Evolutionary conservation across 1,284 basidiomycete genomes (phyloP), one percentile per base, ranked within the genome.

Genomic region (Neonothopanus nambi): DNA sequence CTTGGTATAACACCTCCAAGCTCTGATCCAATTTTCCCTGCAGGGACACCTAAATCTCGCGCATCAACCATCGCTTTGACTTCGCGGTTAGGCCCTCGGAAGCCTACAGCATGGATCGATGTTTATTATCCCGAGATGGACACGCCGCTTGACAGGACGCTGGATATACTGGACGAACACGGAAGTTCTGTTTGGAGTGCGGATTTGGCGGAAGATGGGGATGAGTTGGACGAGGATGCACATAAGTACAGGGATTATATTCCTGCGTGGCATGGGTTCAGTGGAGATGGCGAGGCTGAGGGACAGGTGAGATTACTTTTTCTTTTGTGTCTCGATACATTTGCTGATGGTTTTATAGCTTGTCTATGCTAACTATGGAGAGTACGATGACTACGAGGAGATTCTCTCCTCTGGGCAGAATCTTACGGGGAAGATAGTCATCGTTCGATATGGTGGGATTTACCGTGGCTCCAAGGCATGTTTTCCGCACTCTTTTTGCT

Each of bases 101-200:
- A 66, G 28, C 85, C 89, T 0, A 73, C 72, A 6, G 88, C 89
- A 17, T 93, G 90, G 90, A 84, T 92, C 56, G 87, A 91, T 62
- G 74, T 78, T 42, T 95, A 95, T 70, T 93, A 87, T 67, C 92
- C 94, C 0, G 74, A 93, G 36, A 72, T 95, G 72, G 91, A 94
- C 68, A 88, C 82, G 5, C 84, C 89, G 3, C 72, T 87, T 5
- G 79, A 85, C 51, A 79, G 80, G 51, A 77, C 75, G 50, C 68
- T 92, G 1, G 75, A 84, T 51, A 81, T 92, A 35, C 65, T 91
- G 20, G 78, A 71, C 33, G 70, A 73, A 4, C 71, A 82, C 41
- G 84, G 82, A 0, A 64, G 68, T n/a, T 64, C 78, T n/a, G 69
- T 80, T 6, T 93, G 88, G 85, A 74, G 73, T 35, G 93, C 87